Percentiles rank a stretch among this genome's conserved stretches.
These are phyloP conservation scores for Xerocomellus amylosporus DNA, from an alignment of 768 basidiomycete species.

Conservation along the genomic window DNA sequence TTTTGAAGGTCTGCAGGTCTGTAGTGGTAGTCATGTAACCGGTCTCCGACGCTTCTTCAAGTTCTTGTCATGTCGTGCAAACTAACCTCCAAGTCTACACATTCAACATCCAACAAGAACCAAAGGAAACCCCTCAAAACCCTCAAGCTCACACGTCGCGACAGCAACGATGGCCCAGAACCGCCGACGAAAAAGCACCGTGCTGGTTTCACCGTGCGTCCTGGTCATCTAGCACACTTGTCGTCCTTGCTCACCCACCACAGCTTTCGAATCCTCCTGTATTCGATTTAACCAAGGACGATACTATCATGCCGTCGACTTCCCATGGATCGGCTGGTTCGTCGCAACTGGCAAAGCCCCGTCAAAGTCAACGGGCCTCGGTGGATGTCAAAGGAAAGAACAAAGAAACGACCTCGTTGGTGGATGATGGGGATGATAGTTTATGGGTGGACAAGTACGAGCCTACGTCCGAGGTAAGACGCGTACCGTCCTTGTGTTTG, in stretches of 20 bases:
- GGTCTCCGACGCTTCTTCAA: too few relatives aligned
- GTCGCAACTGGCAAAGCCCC: constrained; percentile 1
- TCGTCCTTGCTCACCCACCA: neutral
- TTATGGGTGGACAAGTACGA: constrained; percentile 68
- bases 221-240: neutral
- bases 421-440: constrained; percentile 32
- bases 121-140: constrained; percentile 22
- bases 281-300: constrained; percentile 23
- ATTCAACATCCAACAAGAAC: constrained; percentile 7
- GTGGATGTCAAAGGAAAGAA: constrained; percentile 27
- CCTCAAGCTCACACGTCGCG: constrained; percentile 16
- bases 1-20: neutral
- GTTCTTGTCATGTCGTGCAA: constrained; percentile 23
- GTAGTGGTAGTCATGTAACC: neutral
- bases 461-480: constrained; percentile 52
- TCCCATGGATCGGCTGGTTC: constrained; percentile 3
- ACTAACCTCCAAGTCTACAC: constrained; percentile 7
- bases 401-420: constrained; percentile 5
- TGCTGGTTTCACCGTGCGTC: constrained; percentile 10
- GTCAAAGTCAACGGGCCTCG: neutral
- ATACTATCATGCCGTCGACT: neutral
- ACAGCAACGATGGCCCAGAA: constrained; percentile 12
- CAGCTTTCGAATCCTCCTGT: constrained; percentile 24
- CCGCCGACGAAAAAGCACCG: constrained; percentile 23
- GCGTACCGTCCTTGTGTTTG: neutral